Conservation (phyloP, 805 yeast genomes). For the Wickerhamomyces hampshirensis region DNA sequence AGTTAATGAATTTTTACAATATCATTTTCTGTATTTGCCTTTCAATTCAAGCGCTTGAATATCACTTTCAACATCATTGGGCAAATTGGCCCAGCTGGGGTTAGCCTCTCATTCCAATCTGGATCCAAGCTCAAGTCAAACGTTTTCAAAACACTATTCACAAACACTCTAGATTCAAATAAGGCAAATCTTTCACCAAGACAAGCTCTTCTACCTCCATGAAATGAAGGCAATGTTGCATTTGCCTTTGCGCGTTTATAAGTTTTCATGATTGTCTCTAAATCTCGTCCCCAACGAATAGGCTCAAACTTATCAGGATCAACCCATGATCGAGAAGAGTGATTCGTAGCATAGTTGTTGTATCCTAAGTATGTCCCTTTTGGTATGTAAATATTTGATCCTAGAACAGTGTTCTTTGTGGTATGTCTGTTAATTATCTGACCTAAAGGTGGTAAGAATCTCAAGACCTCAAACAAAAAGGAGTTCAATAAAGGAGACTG, state of each 20-base stretch:
- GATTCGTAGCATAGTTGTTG: conserved; percentile 48
- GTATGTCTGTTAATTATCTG: conserved; percentile 50
- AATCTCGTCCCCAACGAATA: conserved; percentile 45
- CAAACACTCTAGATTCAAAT: conserved; percentile 36
- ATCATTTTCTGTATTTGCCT: not conserved
- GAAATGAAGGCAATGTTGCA: conserved; percentile 48
- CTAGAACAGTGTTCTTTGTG: conserved; percentile 32
- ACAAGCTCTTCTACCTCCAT: conserved; percentile 58
- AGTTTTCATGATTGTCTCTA: conserved; percentile 32
- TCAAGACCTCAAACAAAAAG: conserved; percentile 40
- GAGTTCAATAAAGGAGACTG: conserved; percentile 28
- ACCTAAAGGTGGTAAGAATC: conserved; percentile 53
- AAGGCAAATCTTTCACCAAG: conserved; percentile 56
- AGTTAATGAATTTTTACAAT: no score
- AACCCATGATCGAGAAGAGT: conserved; percentile 41
- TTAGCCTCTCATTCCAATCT: conserved; percentile 43
- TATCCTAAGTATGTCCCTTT: conserved; percentile 50
- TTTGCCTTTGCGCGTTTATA: conserved; percentile 41
- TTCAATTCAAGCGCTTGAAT: conserved; percentile 2
- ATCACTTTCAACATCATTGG: conserved; percentile 33
- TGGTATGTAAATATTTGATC: conserved; percentile 40
- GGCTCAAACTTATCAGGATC: conserved; percentile 42
- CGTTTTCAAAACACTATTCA: conserved; percentile 31
- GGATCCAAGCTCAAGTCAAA: conserved; percentile 36
- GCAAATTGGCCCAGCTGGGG: conserved; percentile 56